Conservation (phyloP, 768 basidiomycete genomes). For the Auriscalpium microsporum region DNA sequence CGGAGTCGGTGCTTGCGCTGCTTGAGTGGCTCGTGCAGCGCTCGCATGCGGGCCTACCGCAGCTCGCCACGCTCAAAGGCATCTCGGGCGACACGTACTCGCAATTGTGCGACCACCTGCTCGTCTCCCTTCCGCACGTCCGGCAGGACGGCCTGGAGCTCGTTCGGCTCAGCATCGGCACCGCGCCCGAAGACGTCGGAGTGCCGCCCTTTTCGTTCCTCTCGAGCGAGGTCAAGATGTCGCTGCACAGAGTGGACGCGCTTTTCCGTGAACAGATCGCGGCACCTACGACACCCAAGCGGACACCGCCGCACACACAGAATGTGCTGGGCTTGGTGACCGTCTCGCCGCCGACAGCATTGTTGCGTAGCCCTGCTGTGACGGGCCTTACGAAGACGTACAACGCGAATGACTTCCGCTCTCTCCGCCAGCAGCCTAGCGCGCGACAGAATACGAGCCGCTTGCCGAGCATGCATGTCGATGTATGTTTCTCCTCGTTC, state of each 20-base stretch:
- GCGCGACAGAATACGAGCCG: conserved; percentile 79
- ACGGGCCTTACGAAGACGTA: conserved; percentile 82
- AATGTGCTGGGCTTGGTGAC: conserved; percentile 56
- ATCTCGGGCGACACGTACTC: conserved; percentile 40
- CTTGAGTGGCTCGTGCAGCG: conserved; percentile 44
- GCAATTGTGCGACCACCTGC: conserved; percentile 36
- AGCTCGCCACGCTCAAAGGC: conserved; percentile 39
- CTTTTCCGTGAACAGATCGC: conserved; percentile 34
- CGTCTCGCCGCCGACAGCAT: conserved; percentile 61
- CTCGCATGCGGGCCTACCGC: conserved; percentile 32
- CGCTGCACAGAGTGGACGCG: conserved; percentile 38
- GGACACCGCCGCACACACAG: conserved; percentile 29
- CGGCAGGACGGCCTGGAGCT: conserved; percentile 24
- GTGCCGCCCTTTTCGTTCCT: background rate
- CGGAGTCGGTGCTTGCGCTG: conserved; percentile 33
- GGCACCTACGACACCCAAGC: conserved; percentile 47
- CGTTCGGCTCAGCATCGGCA: conserved; percentile 25
- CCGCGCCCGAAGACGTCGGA: conserved; percentile 15
- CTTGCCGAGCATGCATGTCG: conserved; percentile 78
- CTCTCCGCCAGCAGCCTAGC: conserved; percentile 57
- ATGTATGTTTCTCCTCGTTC: conserved; percentile 35
- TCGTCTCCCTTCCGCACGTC: conserved; percentile 20
- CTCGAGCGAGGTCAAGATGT: conserved; percentile 9
- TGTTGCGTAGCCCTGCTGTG: conserved; percentile 62
- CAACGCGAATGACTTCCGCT: conserved; percentile 71